Base-by-base conservation (phyloP, 305 asterid genomes). In the Fraxinus nigra region DNA sequence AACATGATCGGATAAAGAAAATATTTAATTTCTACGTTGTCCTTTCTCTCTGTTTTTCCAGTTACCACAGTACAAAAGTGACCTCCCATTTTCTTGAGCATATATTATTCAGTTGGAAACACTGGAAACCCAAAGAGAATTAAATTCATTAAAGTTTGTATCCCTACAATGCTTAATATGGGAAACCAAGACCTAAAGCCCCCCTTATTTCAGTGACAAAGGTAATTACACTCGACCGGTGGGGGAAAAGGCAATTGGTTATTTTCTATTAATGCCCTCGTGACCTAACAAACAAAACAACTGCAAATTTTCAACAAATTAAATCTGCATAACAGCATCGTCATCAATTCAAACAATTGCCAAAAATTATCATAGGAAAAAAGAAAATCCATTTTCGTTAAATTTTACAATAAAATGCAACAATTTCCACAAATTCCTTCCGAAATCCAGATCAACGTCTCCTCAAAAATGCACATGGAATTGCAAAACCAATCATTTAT, bases 341-440 rank as follows among this genome's bases (percentile, higher is more conserved):
- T 79, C 83, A 78, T 14, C 46, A 72, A 38, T 79, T 56, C 22
- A 22, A 84, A 35, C 73, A 84, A 22, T 11, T 78, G 7, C 48
- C 18, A 76, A 56, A 28, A 82, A 7, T 67, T 28, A 26, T 11
- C 11, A 0, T 7, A 5, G 76, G 32, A 32, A 32, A 28, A 30
- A 30, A 14, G 67, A n/a, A 73, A 63, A 75, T 75, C 82, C 61
- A 24, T 46, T 81, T 78, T 26, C 63, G 54, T 24, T 34, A 69
- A 73, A 78, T 82, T 38, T 40, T 5, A 77, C 35, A 13, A 48
- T 30, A 63, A 59, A 80, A 69, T 33, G 46, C 70, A 80, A 63
- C 40, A 72, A 35, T 37, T 75, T 48, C 85, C 82, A 73, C 65
- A 35, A 72, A 76, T 24, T 82, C 85, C 85, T 80, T 83, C 79